phyloP scores from a whole-genome alignment of 2,329 filamentous ascomycete species.

The Aureobasidium sp. region DNA sequence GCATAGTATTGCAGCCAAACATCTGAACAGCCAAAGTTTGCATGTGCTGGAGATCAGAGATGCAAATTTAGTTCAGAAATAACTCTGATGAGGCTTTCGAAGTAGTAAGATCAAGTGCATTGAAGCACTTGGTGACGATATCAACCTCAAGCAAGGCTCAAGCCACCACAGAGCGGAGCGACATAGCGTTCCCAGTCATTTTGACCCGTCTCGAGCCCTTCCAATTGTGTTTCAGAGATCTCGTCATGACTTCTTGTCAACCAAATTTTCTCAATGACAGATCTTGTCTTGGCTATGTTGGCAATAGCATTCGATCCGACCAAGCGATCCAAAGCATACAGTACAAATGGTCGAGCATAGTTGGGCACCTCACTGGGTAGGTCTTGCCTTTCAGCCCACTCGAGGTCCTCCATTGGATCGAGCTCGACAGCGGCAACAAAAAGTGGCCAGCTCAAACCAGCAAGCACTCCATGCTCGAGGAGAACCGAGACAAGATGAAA shows the following conservation, averaged over 20 bases:
- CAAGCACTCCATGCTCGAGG: constrained; percentile 28
- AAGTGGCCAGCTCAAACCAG: constrained; percentile 37
- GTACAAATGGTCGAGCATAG: constrained; percentile 34
- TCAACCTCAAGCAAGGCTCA: constrained; percentile 33
- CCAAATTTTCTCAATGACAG: constrained; percentile 45
- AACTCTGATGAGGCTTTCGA: background rate
- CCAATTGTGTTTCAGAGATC: constrained; percentile 13
- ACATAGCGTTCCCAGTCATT: constrained; percentile 41
- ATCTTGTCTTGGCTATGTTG: constrained; percentile 40
- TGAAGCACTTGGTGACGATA: background rate
- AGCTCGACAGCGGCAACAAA: constrained; percentile 41
- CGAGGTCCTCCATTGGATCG: constrained; percentile 29
- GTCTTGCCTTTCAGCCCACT: constrained; percentile 24
- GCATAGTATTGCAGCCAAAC: background rate
- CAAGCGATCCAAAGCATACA: constrained; percentile 37
- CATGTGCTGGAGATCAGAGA: background rate
- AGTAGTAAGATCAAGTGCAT: background rate
- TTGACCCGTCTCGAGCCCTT: constrained; percentile 21
- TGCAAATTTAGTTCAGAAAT: background rate
- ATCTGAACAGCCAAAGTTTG: background rate
- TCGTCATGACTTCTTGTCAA: constrained; percentile 35
- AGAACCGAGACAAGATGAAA: constrained; percentile 30
- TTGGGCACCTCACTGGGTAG: constrained; percentile 19
- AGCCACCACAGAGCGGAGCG: constrained; percentile 35
- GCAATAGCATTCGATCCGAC: constrained; percentile 37